Evolutionary conservation across 164 flowering plant genomes (phyloP).

Genomic region (Cinnamomum micranthum): DNA sequence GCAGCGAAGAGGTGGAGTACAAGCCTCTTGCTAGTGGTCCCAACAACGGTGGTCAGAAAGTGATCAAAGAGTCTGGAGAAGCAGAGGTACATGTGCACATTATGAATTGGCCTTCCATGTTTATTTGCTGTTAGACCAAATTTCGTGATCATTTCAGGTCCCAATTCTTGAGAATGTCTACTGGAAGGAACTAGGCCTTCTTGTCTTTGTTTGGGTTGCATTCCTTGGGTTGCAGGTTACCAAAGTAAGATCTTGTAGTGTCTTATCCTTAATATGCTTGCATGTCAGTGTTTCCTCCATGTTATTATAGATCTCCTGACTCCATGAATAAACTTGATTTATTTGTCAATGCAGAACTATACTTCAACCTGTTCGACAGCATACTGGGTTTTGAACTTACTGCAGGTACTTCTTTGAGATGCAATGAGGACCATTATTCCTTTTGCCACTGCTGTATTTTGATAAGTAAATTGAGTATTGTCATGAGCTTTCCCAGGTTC

Average conservation of each 20-base stretch:
- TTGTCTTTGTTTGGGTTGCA: conserved; percentile 78
- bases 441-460: background rate
- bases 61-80: conserved; percentile 24
- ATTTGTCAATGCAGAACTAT: conserved; percentile 43
- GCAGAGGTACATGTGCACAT: background rate
- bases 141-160: conserved; percentile 40
- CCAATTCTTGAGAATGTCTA: conserved; percentile 64
- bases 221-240: conserved; percentile 75
- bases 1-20: conserved; percentile 56
- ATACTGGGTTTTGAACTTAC: conserved; percentile 83
- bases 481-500: background rate
- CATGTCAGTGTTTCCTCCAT: background rate
- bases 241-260: conserved; percentile 43
- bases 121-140: conserved; percentile 8
- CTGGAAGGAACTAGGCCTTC: conserved; percentile 96
- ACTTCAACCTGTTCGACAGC: conserved; percentile 60
- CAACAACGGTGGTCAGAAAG: conserved; percentile 26
- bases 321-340: conserved; percentile 9
- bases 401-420: conserved; percentile 54
- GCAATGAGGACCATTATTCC: background rate
- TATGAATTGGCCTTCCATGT: background rate
- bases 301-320: background rate
- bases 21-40: conserved; percentile 77
- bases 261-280: background rate
- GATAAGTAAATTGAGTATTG: background rate